These are phyloP conservation scores for Colletotrichum cuscutae DNA, from an alignment of 2,329 filamentous ascomycete genomes.

Conservation along the genomic window DNA sequence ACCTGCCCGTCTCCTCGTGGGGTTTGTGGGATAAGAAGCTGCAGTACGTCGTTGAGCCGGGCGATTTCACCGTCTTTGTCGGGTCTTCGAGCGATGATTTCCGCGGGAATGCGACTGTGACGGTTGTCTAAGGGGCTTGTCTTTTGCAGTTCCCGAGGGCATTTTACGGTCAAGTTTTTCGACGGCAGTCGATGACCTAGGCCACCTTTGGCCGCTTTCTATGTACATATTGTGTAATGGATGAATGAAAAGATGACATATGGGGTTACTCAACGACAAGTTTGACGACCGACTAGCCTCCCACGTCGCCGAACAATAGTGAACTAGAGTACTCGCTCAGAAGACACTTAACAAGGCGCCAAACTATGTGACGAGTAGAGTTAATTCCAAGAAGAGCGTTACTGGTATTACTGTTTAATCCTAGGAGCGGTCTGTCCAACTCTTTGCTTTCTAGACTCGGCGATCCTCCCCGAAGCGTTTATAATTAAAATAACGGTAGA, in stretches of 20 bases:
- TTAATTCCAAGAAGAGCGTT: not conserved
- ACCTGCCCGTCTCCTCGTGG: slow-evolving; percentile 65
- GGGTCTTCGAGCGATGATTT: slow-evolving; percentile 70
- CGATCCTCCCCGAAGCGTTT: not conserved
- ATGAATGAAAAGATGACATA: slow-evolving; percentile 7
- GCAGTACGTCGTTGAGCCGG: slow-evolving; percentile 79
- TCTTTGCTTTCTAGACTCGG: not conserved
- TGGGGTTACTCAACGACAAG: not conserved
- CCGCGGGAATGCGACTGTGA: slow-evolving; percentile 65
- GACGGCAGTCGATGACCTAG: not conserved
- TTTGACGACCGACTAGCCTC: not conserved
- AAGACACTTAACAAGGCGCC: not conserved
- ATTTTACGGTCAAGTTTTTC: not conserved
- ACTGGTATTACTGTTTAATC: not conserved
- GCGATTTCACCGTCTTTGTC: slow-evolving; percentile 71
- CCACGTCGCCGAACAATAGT: not conserved
- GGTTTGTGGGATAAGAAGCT: slow-evolving; percentile 69
- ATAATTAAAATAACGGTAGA: not conserved
- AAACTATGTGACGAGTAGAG: not conserved
- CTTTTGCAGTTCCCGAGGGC: not conserved
- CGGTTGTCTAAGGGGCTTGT: slow-evolving; percentile 48
- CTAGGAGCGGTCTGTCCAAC: not conserved
- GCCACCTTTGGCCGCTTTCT: slow-evolving; percentile 20
- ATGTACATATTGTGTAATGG: slow-evolving; percentile 24
- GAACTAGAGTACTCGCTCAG: not conserved